Evolutionary conservation across 2,329 filamentous ascomycete species (phyloP), one percentile per base, ranked within the genome.

Genomic region (Cercospora zeae-maydis): DNA sequence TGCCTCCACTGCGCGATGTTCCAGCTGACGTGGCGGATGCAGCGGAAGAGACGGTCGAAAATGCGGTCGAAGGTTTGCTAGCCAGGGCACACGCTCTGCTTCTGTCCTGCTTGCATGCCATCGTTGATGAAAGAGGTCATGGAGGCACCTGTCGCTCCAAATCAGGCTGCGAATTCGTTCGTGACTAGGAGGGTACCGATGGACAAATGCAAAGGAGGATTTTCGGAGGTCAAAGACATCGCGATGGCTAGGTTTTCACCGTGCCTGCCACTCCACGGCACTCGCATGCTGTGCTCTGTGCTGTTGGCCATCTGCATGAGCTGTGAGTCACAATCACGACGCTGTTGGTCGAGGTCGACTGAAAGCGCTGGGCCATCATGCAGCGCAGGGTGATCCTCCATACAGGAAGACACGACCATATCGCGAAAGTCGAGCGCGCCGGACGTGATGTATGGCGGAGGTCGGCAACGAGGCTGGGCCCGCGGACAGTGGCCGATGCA

Each of bases 1-100:
- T 73, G 27, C 74, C 80, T 71, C 72, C 73, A 70, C 72, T 72
- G 53, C 74, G 73, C 14, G 71, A 69, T 36, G 67, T 74, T n/a
- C 67, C 71, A 51, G 71, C 71, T 66, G 73, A 74, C 63, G 72
- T 75, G 61, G 72, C 71, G 14, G 73, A 75, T 42, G 67, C 73
- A 21, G 70, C 71, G 19, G 71, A 72, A 1, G 71, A 73, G 33
- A 68, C 65, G 53, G 67, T 74, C 5, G 73, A 75, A 63, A 74
- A 73, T 14, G 73, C 69, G 21, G 70, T 65, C 21, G 73, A 75
- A 16, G 72, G 73, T 63, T 74, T 75, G 63, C 69, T 70, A 69
- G 66, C 72, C 61, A 75, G 71, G 64, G 65, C 61, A 64, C 63
- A 65, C 54, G 64, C 64, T 37, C 61, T 62, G 52, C 65, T 63